These are phyloP conservation scores for Hypomontagnella monticulosa DNA, from an alignment of 495 filamentous ascomycete genomes.

Conservation along the genomic window DNA sequence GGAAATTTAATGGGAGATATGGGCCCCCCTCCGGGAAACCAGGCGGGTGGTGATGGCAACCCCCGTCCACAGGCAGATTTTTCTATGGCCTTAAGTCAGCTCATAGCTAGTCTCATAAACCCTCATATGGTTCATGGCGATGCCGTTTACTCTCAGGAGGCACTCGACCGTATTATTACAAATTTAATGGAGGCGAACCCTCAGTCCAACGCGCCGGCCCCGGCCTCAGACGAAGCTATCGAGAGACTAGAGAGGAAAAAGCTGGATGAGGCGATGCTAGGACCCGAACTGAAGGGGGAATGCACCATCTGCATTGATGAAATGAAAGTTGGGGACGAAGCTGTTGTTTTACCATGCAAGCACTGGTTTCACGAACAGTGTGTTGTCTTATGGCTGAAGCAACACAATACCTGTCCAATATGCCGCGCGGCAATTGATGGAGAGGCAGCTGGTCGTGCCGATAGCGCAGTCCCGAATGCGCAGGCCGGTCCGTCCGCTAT, in stretches of 20 bases:
- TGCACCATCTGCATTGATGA: slow-evolving; percentile 96
- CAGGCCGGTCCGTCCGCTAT: slow-evolving; percentile 12
- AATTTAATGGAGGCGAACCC: slow-evolving; percentile 85
- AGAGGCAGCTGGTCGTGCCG: slow-evolving; percentile 34
- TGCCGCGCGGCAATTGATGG: slow-evolving; percentile 79
- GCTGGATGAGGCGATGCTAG: slow-evolving; percentile 73
- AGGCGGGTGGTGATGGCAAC: slow-evolving; percentile 30
- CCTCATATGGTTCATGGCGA: slow-evolving; percentile 73
- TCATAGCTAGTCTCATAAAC: slow-evolving; percentile 65
- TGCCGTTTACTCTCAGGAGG: slow-evolving; percentile 91
- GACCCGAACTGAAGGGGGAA: slow-evolving; percentile 68
- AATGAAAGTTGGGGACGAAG: slow-evolving; percentile 76
- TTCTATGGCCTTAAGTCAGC: slow-evolving; percentile 46
- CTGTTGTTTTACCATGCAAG: slow-evolving; percentile 81
- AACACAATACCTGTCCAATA: slow-evolving; percentile 92
- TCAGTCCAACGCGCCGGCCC: slow-evolving; percentile 80
- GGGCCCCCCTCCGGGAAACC: slow-evolving; percentile 24
- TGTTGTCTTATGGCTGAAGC: slow-evolving; percentile 79
- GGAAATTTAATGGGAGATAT: slow-evolving; percentile 29
- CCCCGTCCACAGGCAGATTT: slow-evolving; percentile 38
- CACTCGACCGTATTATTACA: slow-evolving; percentile 86
- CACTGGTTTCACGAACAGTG: slow-evolving; percentile 92
- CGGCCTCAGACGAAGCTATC: slow-evolving; percentile 80
- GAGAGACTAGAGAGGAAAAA: slow-evolving; percentile 73
- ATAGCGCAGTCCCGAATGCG: slow-evolving; percentile 18